Evolutionary conservation across 2,329 filamentous ascomycete genomes (phyloP), one percentile per base, ranked within the genome.

Genomic region (Monilinia fructicola): DNA sequence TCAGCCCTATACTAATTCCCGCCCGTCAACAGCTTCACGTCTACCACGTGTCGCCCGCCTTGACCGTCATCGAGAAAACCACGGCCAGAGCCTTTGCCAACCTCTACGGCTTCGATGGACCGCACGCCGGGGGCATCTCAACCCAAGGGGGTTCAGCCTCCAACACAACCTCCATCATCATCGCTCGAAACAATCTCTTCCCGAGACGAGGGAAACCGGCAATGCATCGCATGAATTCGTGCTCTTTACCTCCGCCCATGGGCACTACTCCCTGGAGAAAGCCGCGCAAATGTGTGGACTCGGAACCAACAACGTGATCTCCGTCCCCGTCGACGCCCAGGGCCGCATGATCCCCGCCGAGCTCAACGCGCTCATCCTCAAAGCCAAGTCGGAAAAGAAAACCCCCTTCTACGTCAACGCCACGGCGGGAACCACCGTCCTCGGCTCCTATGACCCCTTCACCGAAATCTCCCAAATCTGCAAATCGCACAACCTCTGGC

Each of bases 361-460:
- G 21, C 82, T 99, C 12, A 85, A 90, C 31, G 80, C 81, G 1
- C 80, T 88, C 52, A 81, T 97, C 40, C 61, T 80, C 6, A 81
- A 83, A 64, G 88, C 90, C 31, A 87, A 87, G 73, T 73, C 76
- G 0, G 82, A 87, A 60, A 92, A 91, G 44, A 87, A 89, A 75
- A 95, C 90, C 0, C 94, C 95, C 0, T 90, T 99, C 69, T 97
- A 96, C 78, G 91, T 98, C 76, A 98, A 97, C 76, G 91, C 93
- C 7, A 98, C 95, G 0, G 94, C 95, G 0, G 95, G 95, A 23
- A 97, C 94, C 1, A 99, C 95, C 0, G 94, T 98, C 2, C 82
- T 94, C 69, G 95, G 95, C 21, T 92, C 91, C 0, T 99, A 90
- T 76, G 94, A 97, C 74, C 91, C 91, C 0, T 89, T 97, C 72